Conservation (phyloP, 2,329 filamentous ascomycete genomes). For the Epichloe uncinata region DNA sequence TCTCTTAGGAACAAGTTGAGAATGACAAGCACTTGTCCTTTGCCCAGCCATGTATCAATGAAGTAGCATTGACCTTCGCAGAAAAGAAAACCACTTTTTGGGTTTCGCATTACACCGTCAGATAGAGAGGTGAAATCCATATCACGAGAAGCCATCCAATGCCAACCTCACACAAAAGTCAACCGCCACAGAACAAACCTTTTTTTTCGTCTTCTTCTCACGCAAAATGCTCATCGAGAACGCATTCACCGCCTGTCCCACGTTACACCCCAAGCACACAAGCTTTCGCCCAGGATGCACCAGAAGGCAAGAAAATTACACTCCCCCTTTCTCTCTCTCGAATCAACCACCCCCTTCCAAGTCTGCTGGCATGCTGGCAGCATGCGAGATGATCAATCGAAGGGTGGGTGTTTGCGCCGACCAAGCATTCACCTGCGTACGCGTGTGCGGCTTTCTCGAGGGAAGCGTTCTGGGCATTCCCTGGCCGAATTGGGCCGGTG, state of each 20-base stretch:
- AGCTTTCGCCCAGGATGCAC: conserved; percentile 1
- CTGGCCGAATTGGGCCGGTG: not conserved
- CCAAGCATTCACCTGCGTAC: not conserved
- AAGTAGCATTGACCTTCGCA: too few species aligned
- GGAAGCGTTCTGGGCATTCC: not conserved
- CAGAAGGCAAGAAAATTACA: not conserved
- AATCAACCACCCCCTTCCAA: not conserved
- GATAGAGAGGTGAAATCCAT: too few species aligned
- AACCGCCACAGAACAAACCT: too few species aligned
- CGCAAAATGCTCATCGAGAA: not conserved
- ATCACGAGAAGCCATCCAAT: too few species aligned
- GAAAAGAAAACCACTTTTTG: too few species aligned
- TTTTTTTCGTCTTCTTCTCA: not conserved
- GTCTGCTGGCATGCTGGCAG: not conserved
- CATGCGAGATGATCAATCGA: not conserved
- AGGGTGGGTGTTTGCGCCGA: not conserved
- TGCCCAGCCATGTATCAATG: too few species aligned
- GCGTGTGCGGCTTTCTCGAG: not conserved
- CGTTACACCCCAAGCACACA: not conserved
- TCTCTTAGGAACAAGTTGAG: too few species aligned
- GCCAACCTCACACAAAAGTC: too few species aligned
- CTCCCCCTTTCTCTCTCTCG: not conserved
- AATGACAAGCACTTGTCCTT: too few species aligned
- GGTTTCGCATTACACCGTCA: too few species aligned
- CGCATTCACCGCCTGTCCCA: not conserved